Conservation (phyloP, 139 green algal genomes). For the Deuterostichococcus epilithicus region DNA sequence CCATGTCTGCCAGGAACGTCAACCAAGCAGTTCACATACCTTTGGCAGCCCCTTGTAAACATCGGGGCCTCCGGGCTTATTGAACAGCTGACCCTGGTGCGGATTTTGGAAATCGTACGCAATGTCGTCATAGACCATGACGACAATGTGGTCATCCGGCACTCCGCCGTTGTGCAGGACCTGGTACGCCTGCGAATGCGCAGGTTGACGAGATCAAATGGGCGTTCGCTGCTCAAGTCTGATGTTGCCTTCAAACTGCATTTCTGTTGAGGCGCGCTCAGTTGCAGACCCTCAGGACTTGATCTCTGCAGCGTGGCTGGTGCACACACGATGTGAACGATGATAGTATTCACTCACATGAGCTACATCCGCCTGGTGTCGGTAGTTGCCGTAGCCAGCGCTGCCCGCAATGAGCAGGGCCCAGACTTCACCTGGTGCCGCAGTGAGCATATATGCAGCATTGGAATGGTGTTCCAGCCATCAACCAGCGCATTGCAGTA, state of each 20-base stretch:
- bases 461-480: background rate
- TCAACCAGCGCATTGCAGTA: background rate
- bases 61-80: conserved; percentile 77
- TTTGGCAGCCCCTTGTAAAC: conserved; percentile 79
- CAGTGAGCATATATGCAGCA: background rate
- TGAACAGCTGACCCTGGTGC: conserved; percentile 82
- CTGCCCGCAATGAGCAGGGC: conserved; percentile 88
- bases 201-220: conserved; percentile 11
- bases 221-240: background rate
- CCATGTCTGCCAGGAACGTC: background rate
- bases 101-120: conserved; percentile 73
- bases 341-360: conserved; percentile 34
- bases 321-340: background rate
- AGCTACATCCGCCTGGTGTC: conserved; percentile 80
- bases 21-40: conserved; percentile 8
- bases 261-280: too few relatives aligned
- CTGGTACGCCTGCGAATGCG: conserved; percentile 76
- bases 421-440: conserved; percentile 62
- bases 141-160: conserved; percentile 65
- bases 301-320: background rate
- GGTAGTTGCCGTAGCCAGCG: conserved; percentile 82
- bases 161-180: conserved; percentile 47
- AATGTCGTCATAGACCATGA: conserved; percentile 92
- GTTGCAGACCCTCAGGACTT: background rate
- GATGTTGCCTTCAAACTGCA: background rate